Conservation (phyloP, 73 alveolate species). For the Paramecium sexaurelia region DNA sequence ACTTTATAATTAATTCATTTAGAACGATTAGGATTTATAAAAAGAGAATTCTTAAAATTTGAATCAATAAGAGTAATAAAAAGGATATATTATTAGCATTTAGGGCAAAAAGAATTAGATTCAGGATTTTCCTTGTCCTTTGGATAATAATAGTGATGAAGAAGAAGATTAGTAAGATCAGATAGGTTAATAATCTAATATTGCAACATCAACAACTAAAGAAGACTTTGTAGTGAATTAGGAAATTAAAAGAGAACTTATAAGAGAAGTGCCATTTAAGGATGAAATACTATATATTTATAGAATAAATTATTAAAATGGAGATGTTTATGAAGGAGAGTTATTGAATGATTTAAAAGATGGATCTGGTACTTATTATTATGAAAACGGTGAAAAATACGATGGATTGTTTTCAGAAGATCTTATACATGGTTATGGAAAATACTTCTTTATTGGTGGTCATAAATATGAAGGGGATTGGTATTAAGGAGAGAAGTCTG, state of each 20-base stretch:
- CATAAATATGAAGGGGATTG: slow-evolving; percentile 71
- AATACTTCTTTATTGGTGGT: slow-evolving; percentile 62
- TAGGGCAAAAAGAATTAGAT: neutral
- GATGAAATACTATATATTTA: slow-evolving; percentile 8
- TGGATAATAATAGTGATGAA: neutral
- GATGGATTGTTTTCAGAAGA: slow-evolving; percentile 65
- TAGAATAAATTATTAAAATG: slow-evolving; percentile 50
- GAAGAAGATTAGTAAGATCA: neutral
- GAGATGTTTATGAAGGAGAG: slow-evolving; percentile 67
- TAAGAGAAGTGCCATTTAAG: slow-evolving; percentile 33
- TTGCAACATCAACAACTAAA: slow-evolving; percentile 27
- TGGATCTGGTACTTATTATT: slow-evolving; percentile 61
- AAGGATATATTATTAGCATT: neutral
- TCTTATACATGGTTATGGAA: slow-evolving; percentile 67
- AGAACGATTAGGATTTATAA: neutral
- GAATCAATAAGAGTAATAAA: neutral
- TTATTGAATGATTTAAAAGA: slow-evolving; percentile 58
- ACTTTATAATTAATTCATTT: neutral
- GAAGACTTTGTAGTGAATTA: slow-evolving; percentile 45
- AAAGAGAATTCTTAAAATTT: neutral
- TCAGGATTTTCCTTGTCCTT: neutral
- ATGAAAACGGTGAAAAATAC: slow-evolving; percentile 66
- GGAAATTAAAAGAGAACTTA: slow-evolving; percentile 59
- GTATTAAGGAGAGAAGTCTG: slow-evolving; percentile 59
- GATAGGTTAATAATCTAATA: slow-evolving; percentile 39